Conservation (phyloP, 2,329 filamentous ascomycete genomes). For the Nemania sp. region DNA sequence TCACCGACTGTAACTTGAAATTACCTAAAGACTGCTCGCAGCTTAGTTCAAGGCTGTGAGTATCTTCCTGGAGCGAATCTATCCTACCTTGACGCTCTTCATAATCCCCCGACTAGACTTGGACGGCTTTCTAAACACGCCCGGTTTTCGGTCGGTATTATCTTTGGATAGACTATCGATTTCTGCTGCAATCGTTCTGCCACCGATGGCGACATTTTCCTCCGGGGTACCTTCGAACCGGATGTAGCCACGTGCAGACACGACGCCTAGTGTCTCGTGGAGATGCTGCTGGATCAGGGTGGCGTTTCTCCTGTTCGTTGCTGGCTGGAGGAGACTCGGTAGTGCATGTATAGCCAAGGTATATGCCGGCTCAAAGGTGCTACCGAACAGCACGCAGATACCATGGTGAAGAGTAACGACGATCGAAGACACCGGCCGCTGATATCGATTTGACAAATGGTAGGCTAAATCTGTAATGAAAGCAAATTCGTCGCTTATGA, state of each 20-base stretch:
- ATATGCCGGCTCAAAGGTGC: conserved; percentile 78
- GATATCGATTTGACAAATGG: conserved; percentile 74
- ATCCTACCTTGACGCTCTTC: conserved; percentile 38
- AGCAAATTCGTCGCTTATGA: conserved; percentile 70
- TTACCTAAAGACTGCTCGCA: conserved; percentile 37
- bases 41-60: conserved; percentile 27
- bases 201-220: conserved; percentile 71
- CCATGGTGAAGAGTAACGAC: conserved; percentile 77
- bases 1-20: conserved; percentile 36
- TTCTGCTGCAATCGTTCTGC: conserved; percentile 69
- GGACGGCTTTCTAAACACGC: conserved; percentile 30
- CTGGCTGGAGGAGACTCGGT: conserved; percentile 67
- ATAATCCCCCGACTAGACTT: conserved; percentile 33
- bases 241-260: conserved; percentile 68
- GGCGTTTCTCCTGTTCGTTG: conserved; percentile 80
- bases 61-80: conserved; percentile 9
- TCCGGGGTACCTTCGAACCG: conserved; percentile 72
- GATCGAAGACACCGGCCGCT: conserved; percentile 72
- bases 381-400: conserved; percentile 73
- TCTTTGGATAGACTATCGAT: conserved; percentile 60
- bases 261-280: conserved; percentile 69
- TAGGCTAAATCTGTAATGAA: conserved; percentile 75
- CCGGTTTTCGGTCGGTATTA: conserved; percentile 32
- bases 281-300: conserved; percentile 77
- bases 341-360: conserved; percentile 74